Conservation (phyloP, 2,329 filamentous ascomycete species). For the Sporothrix brunneoviolacea region DNA sequence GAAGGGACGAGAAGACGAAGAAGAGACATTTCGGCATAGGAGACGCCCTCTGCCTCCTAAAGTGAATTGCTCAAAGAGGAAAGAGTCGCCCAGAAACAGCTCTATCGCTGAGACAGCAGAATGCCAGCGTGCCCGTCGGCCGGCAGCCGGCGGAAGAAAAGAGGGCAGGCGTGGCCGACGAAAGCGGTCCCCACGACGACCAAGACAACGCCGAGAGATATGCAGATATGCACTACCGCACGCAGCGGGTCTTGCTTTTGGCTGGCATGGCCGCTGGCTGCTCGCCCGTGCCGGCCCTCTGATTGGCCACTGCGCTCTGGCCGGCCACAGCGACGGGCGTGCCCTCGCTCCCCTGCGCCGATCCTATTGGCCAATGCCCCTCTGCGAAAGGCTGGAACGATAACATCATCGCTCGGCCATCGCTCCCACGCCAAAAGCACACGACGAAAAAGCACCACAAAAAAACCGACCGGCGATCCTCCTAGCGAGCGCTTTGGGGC, state of each 20-base stretch:
- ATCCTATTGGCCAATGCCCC: constrained; percentile 20
- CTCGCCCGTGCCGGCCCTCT: neutral
- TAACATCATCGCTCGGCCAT: constrained; percentile 16
- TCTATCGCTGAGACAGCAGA: neutral
- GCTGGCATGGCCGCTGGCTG: neutral
- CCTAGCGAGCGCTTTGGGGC: no score
- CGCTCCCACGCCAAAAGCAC: neutral
- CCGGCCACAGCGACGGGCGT: neutral
- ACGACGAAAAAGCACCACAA: neutral
- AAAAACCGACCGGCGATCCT: neutral
- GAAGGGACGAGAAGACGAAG: no score
- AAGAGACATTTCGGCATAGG: no score
- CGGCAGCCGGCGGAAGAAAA: no score
- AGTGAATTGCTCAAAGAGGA: no score
- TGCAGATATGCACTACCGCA: neutral
- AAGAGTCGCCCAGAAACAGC: neutral
- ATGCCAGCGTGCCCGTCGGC: neutral
- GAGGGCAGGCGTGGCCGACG: neutral
- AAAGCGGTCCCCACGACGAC: constrained; percentile 4
- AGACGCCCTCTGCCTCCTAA: no score
- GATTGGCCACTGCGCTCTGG: neutral
- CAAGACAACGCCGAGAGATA: no score
- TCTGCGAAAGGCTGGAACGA: constrained; percentile 8
- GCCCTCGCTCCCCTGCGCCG: constrained; percentile 3
- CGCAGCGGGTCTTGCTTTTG: neutral